Evolutionary conservation across 495 filamentous ascomycete species (phyloP).

Genomic region (Neurospora sp.): DNA sequence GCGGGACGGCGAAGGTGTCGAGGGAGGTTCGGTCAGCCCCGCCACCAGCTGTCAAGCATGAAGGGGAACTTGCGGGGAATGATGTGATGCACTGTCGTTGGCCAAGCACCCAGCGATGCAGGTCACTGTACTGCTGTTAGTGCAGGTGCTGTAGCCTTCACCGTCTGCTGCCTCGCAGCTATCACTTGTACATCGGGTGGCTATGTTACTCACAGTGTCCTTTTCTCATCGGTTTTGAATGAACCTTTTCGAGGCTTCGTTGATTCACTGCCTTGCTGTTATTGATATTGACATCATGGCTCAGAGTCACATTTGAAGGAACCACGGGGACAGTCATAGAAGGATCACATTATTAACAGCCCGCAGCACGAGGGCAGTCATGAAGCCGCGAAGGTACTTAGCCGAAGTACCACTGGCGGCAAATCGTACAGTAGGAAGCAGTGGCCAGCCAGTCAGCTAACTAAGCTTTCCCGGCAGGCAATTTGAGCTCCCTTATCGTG

Average conservation of each 20-base stretch:
- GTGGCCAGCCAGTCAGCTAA: background rate
- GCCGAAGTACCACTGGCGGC: background rate
- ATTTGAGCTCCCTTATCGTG: background rate
- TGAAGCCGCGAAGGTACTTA: background rate
- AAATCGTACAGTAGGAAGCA: background rate
- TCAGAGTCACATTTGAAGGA: background rate
- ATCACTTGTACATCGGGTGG: background rate
- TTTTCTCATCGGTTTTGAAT: background rate
- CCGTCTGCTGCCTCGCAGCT: background rate
- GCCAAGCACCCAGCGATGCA: background rate
- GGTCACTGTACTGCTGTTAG: background rate
- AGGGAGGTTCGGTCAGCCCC: slow-evolving; percentile 8
- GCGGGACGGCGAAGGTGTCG: background rate
- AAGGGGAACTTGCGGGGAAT: slow-evolving; percentile 1
- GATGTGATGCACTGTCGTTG: slow-evolving; percentile 8
- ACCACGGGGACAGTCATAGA: background rate
- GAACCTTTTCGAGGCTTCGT: background rate
- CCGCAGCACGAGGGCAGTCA: background rate
- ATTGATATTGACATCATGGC: background rate
- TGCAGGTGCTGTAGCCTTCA: background rate
- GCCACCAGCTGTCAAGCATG: slow-evolving; percentile 5
- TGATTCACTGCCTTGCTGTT: background rate
- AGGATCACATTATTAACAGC: background rate
- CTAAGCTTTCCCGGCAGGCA: background rate
- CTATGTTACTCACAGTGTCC: background rate